Base-by-base conservation (phyloP, 441 rosid genomes). In the Omphalea diandra region DNA sequence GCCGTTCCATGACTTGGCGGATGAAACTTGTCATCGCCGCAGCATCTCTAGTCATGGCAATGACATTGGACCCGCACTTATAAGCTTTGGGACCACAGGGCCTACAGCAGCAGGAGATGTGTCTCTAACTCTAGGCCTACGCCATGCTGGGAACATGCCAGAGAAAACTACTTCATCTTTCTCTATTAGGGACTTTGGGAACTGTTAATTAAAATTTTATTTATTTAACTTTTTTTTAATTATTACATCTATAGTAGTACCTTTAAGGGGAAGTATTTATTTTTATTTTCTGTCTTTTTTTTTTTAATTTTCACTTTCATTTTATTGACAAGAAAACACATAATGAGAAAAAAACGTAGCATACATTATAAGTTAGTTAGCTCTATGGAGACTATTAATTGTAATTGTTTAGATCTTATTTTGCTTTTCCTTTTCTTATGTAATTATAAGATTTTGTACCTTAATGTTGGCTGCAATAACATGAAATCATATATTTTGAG, bases 111-210 rank as follows among this genome's bases (percentile, higher is more conserved):
- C 82, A 40, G 94, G 95, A 22, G 97, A 94, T 67, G 99, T 94
- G 73, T 94, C 99, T 10, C 97, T 94, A 81, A 94, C 99, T 40
- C 83, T 94, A 73, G 99, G 99, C 84, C 82, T 94, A 66, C 97
- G 88, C 65, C 96, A 94, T 71, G 90, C 91, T 53, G 90, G 87
- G n/a, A 92, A 88, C 78, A 74, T 85, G 77, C 88, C 92, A 18
- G 94, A 93, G 72, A 88, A 87, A 68, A 77, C 59, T n/a, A 77
- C 59, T n/a, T 73, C 87, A 71, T 67, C 88, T 71, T 94, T 94
- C 89, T 83, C 94, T 10, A 77, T 90, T 74, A 85, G 89, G 66
- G 97, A 88, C 76, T 91, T 91, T 76, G 93, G 91, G 53, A 83
- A 86, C 74, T 88, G 85, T 78, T 94, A 71, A 80, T 69, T 68